Conservation (phyloP, 371 early-diverging fungal genomes). For the Zychaea mexicana region DNA sequence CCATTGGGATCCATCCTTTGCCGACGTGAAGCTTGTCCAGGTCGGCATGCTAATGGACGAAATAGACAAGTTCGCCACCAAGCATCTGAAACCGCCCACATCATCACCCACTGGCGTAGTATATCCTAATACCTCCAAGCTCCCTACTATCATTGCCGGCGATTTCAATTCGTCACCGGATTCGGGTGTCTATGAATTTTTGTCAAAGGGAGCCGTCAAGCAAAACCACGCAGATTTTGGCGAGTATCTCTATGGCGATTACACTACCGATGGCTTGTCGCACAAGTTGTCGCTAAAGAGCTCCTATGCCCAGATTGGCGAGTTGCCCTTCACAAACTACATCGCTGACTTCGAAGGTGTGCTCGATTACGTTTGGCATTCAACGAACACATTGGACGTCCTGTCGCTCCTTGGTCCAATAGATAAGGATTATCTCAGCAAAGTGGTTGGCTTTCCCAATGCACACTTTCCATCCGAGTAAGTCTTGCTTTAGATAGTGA, state of each 20-base stretch:
- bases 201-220: slow-evolving; percentile 68
- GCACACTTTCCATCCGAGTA: slow-evolving; percentile 93
- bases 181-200: slow-evolving; percentile 93
- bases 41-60: slow-evolving; percentile 95
- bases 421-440: slow-evolving; percentile 77
- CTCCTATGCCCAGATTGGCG: slow-evolving; percentile 75
- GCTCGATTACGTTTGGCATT: slow-evolving; percentile 99
- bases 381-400: slow-evolving; percentile 72
- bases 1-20: slow-evolving; percentile 93
- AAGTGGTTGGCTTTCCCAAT: slow-evolving; percentile 94
- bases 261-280: slow-evolving; percentile 80
- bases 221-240: slow-evolving; percentile 90
- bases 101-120: slow-evolving; percentile 19
- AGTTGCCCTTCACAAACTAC: slow-evolving; percentile 95
- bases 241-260: slow-evolving; percentile 82
- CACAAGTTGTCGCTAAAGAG: slow-evolving; percentile 83
- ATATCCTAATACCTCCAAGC: slow-evolving; percentile 35
- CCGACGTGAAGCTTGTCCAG: slow-evolving; percentile 98
- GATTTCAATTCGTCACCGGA: slow-evolving; percentile 97
- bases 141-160: slow-evolving; percentile 85
- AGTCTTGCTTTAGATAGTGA: too few relatives aligned
- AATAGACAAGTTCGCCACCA: slow-evolving; percentile 61
- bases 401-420: slow-evolving; percentile 86
- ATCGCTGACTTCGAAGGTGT: slow-evolving; percentile 91
- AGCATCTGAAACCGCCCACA: slow-evolving; percentile 47